Evolutionary conservation across 306 rosid genomes (phyloP).

Genomic region (Morella rubra): DNA sequence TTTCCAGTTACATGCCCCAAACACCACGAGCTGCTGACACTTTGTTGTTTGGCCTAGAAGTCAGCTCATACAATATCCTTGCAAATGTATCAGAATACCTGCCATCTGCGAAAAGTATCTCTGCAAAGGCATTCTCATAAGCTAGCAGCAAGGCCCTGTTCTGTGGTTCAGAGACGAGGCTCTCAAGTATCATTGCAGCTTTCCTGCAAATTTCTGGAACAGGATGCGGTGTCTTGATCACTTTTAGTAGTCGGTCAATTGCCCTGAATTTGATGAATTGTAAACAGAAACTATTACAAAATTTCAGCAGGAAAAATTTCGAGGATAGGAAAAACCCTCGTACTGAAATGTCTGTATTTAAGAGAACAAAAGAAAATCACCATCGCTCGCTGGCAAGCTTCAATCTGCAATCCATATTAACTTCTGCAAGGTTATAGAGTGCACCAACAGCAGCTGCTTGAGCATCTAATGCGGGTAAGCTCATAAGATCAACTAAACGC

Average conservation of each 20-base stretch:
- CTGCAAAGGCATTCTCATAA: slow-evolving; percentile 93
- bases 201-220: slow-evolving; percentile 93
- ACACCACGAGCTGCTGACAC: slow-evolving; percentile 84
- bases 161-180: slow-evolving; percentile 95
- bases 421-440: slow-evolving; percentile 95
- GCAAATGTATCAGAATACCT: slow-evolving; percentile 86
- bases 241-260: slow-evolving; percentile 81
- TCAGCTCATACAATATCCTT: slow-evolving; percentile 86
- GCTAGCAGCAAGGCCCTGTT: slow-evolving; percentile 72
- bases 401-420: slow-evolving; percentile 94
- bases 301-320: slow-evolving; percentile 2
- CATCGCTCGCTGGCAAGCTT: slow-evolving; percentile 96
- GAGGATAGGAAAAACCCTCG: neutral
- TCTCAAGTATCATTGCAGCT: slow-evolving; percentile 91
- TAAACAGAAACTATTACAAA: neutral
- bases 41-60: slow-evolving; percentile 83
- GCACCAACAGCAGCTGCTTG: slow-evolving; percentile 98
- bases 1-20: slow-evolving; percentile 84
- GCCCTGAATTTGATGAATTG: slow-evolving; percentile 59
- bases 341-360: slow-evolving; percentile 6
- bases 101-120: slow-evolving; percentile 74
- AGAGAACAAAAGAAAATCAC: slow-evolving; percentile 36
- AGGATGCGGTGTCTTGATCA: slow-evolving; percentile 82
- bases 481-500: slow-evolving; percentile 84
- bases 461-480: slow-evolving; percentile 84